Percentiles rank a stretch among this genome's conserved stretches.
phyloP scores from a whole-genome alignment of 2,329 filamentous ascomycete genomes.

The Fusarium sp. region DNA sequence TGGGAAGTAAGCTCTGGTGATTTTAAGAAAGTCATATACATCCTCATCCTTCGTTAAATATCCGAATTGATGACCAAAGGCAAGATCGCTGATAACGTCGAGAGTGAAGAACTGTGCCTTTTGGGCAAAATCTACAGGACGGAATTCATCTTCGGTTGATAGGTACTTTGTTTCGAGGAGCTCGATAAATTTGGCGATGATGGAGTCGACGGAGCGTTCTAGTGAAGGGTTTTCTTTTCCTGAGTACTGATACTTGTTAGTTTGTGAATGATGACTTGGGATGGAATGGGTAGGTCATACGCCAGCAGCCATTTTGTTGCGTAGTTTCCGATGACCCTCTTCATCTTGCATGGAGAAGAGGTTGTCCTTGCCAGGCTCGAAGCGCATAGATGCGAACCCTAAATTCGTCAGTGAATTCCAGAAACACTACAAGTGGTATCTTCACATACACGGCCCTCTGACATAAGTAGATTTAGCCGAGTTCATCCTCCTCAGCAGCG shows the following conservation, averaged over 20 bases:
- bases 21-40: conserved; percentile 53
- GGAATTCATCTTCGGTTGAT: conserved; percentile 43
- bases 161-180: conserved; percentile 60
- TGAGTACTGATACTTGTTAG: conserved; percentile 57
- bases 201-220: conserved; percentile 61
- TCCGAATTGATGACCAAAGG: conserved; percentile 62
- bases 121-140: conserved; percentile 58
- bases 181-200: conserved; percentile 57
- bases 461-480: conserved; percentile 62
- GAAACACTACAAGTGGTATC: rapidly evolving
- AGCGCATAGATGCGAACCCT: conserved; percentile 55
- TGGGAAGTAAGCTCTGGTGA: conserved; percentile 9
- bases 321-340: conserved; percentile 56
- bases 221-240: conserved; percentile 64
- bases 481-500: conserved; percentile 50
- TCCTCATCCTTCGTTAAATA: conserved; percentile 60
- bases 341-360: conserved; percentile 64
- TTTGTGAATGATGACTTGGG: neutral
- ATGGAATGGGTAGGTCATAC: conserved; percentile 46
- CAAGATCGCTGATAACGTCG: conserved; percentile 64
- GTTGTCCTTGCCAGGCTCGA: conserved; percentile 63
- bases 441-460: conserved; percentile 57
- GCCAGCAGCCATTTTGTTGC: conserved; percentile 63
- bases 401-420: rapidly evolving
- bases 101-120: conserved; percentile 63